Base-by-base conservation (phyloP, 1,139 yeast species). In the Saccharomyces uvarum region DNA sequence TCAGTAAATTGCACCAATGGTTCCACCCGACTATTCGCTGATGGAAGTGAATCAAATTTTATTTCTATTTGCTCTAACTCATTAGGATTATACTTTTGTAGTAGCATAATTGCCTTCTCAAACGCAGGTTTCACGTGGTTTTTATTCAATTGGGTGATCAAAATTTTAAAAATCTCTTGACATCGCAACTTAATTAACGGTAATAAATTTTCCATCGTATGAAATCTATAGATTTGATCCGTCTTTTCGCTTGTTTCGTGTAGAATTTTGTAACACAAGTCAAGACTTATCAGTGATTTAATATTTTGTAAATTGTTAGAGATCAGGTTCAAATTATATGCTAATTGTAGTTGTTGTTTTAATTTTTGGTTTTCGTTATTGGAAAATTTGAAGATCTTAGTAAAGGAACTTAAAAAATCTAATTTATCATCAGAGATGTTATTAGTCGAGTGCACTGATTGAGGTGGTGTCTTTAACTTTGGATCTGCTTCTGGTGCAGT, bases 1-100 rank as follows among this genome's bases (percentile, higher is more conserved):
- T 91, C 97, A 19, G 95, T 87, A 65, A 93, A 93, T 54, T 88
- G 80, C 0, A 88, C 87, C 52, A 93, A 75, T 0, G 99, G 98
- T 61, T 87, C 95, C 9, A 88, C 87, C 19, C 14, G 59, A 54
- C 24, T 54, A 52, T 26, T 51, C 49, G 11, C 27, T 8, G 44
- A 24, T 11, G 44, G 16, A 38, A 6, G n/a, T 19, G 9, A 24
- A 28, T 69, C 71, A 5, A 64, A 52, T 4, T 61, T 58, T 27
- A 60, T 47, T 8, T 60, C 63, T 21, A 56, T 56, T 46, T 66
- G 59, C 26, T 77, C 73, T 56, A 74, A 68, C 48, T 78, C 78
- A 19, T 76, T 77, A 0, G 95, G 91, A 58, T 86, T 84, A 64
- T 89, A 93, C 44, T 81, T 79, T 55, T 82, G 78, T 56, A 93